These are phyloP conservation scores for Globisporangium lucens DNA, from an alignment of 352 stramenopile genomes.

Conservation along the genomic window DNA sequence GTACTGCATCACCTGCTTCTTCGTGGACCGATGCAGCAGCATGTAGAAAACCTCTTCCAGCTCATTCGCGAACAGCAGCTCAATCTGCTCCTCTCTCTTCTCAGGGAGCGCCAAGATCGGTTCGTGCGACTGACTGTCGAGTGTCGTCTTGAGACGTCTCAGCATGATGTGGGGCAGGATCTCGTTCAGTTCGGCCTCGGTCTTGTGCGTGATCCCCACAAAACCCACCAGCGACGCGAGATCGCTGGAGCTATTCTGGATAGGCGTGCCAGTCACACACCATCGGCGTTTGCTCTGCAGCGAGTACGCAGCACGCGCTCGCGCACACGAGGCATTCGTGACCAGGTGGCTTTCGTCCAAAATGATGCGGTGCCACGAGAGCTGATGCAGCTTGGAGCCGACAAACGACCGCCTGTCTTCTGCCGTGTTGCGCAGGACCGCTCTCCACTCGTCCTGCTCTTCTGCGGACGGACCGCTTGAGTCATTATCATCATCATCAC, in stretches of 20 bases:
- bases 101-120: constrained; percentile 57
- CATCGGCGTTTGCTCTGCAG: constrained; percentile 78
- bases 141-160: constrained; percentile 75
- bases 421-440: constrained; percentile 8
- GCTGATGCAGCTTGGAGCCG: constrained; percentile 67
- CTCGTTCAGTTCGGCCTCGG: constrained; percentile 61
- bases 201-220: constrained; percentile 63
- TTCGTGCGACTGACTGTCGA: constrained; percentile 42
- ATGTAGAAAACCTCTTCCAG: constrained; percentile 76
- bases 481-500: constrained; percentile 16
- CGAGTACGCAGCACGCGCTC: constrained; percentile 49
- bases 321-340: constrained; percentile 74
- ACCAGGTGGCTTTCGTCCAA: constrained; percentile 90
- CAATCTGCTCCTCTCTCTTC: constrained; percentile 57
- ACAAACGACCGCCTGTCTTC: constrained; percentile 23
- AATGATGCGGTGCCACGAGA: constrained; percentile 85
- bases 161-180: constrained; percentile 82
- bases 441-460: constrained; percentile 15
- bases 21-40: constrained; percentile 76
- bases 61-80: constrained; percentile 63
- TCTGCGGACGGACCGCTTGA: background rate
- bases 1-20: constrained; percentile 76
- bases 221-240: constrained; percentile 87
- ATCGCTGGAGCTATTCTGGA: constrained; percentile 87
- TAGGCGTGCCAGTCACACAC: constrained; percentile 89